A percentile compares a stretch with the other conserved stretches of the same genome.
These are phyloP conservation scores for Fusarium neocosmosporiellum DNA, from an alignment of 2,329 filamentous ascomycete species.

Conservation along the genomic window DNA sequence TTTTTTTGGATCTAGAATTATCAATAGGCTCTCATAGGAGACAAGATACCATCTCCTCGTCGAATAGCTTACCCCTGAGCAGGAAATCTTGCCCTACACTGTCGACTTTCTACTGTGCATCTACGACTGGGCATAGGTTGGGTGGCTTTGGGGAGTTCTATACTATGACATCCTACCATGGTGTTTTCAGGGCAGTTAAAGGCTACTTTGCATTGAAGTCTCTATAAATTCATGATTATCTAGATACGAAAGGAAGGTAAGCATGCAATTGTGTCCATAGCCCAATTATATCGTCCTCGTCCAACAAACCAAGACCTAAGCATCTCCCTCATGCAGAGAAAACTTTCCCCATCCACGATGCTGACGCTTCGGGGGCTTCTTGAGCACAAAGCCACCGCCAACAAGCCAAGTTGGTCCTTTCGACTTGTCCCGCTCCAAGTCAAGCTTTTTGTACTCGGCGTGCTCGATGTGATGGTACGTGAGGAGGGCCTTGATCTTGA, in stretches of 20 bases:
- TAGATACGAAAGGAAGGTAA: background rate
- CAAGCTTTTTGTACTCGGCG: background rate
- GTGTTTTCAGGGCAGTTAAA: no score
- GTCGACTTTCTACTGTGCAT: background rate
- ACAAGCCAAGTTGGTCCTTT: conserved; percentile 7
- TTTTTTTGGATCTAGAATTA: background rate
- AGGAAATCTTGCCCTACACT: background rate
- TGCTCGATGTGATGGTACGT: conserved; percentile 4
- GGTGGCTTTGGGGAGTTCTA: background rate
- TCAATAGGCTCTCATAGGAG: background rate
- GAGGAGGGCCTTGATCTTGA: conserved; percentile 23
- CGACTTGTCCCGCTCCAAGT: background rate
- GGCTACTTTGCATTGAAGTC: background rate
- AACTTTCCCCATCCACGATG: no score
- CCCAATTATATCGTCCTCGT: background rate
- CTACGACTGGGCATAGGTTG: background rate
- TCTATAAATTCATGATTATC: background rate
- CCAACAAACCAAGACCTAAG: background rate
- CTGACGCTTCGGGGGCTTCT: background rate
- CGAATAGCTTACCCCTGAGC: background rate
- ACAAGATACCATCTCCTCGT: background rate
- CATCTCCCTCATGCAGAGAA: no score
- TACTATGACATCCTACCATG: no score
- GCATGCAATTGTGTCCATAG: background rate
- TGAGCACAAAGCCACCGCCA: background rate